These are phyloP conservation scores for Sideroxylon spinosum DNA, from an alignment of 179 eudicot species.

Conservation along the genomic window DNA sequence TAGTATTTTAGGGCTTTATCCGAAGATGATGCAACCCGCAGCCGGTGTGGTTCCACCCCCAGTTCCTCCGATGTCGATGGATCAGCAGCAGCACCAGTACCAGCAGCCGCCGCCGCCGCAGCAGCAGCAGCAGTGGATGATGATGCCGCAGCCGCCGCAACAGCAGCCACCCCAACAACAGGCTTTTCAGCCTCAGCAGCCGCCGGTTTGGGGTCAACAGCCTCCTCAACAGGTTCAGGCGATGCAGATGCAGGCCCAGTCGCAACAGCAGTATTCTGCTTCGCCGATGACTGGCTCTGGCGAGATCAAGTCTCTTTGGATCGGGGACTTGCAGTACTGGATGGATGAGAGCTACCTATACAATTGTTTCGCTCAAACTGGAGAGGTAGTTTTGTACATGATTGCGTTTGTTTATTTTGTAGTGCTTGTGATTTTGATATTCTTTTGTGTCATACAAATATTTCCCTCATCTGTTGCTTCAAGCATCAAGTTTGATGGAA, in stretches of 20 bases:
- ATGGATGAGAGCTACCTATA: conserved; percentile 72
- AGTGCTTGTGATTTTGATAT: no score
- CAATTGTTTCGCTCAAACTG: conserved; percentile 44
- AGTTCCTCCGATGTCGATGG: conserved; percentile 22
- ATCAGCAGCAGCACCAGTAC: conserved; percentile 31
- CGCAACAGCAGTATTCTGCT: conserved; percentile 27
- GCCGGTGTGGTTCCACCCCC: conserved; percentile 35
- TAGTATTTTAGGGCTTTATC: conserved; percentile 2
- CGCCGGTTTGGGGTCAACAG: conserved; percentile 24
- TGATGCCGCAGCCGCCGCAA: conserved; percentile 25
- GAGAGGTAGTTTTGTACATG: conserved; percentile 42
- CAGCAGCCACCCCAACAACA: conserved; percentile 29
- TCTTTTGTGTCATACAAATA: background rate
- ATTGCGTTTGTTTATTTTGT: background rate
- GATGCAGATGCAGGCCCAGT: conserved; percentile 13
- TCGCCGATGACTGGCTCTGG: conserved; percentile 31
- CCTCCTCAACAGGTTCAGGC: conserved; percentile 26
- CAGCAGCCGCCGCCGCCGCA: conserved; percentile 24
- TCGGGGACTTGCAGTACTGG: conserved; percentile 83
- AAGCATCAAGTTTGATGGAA: background rate
- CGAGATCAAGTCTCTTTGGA: conserved; percentile 76
- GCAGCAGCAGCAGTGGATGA: conserved; percentile 36
- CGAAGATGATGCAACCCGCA: conserved; percentile 45
- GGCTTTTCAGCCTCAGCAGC: conserved; percentile 19
- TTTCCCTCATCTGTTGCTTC: background rate